Evolutionary conservation across 2,329 filamentous ascomycete genomes (phyloP), one percentile per base, ranked within the genome.

Genomic region (Claviceps fusiformis): DNA sequence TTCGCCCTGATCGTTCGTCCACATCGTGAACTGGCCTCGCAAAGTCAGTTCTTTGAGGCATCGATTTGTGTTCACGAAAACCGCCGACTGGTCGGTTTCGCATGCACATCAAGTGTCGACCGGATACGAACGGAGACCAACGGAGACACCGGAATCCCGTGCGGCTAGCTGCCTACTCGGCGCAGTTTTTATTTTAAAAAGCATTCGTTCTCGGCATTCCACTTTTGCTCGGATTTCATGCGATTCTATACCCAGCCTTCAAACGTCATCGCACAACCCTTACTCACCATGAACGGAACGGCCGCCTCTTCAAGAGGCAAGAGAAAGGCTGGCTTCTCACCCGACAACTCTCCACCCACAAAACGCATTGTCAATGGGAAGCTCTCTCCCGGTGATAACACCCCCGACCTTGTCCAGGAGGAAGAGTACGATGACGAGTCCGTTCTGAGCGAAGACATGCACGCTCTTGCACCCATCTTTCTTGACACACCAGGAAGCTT

Each of bases 281-380:
- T 51, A 43, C 51, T 56, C 64, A 63, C 55, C 56, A 78, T 78
- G 75, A 76, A 76, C 60, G 71, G 71, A 57, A 62, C 68, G 54
- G 65, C 65, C 56, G 62, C 68, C 41, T 68, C 70, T 44, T 65
- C 70, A 58, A 72, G 74, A 65, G 68, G 70, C 57, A 80, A 80
- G 71, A 75, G 78, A 64, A 80, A 80, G 65, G 75, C 73, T 35
- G 70, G 73, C 41, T 70, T 71, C 57, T 67, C 73, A 45, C 65
- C 72, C 47, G 71, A 72, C 54, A 60, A 65, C 47, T 62, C 60
- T 53, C 67, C 66, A 44, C 65, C 68, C 3, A 60, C 67, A 33
- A 72, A 72, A 65, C 65, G 68, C 56, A 55, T 64, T 10, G 59
- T 69, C 57, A 78, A 78, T 60, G 75, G 75, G 61, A 77, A 74